Evolutionary conservation across 257 asterid species (phyloP), one percentile per base, ranked within the genome.

Genomic region (Echites panduratus): DNA sequence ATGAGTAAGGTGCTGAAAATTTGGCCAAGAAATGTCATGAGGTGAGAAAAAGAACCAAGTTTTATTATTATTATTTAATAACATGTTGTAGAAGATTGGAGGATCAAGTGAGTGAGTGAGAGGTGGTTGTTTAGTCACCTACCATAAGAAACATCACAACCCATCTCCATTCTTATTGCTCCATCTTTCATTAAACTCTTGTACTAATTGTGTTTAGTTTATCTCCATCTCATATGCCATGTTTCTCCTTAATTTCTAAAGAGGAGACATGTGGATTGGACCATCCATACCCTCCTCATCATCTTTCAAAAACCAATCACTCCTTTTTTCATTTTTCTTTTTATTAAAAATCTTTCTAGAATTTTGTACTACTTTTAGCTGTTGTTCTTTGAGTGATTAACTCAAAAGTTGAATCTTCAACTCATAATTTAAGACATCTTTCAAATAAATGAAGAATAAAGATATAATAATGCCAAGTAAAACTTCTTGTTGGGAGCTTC

Each of bases 91-190:
- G 56, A 77, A 71, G 56, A 74, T 16, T 45, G n/a, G 75, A 63
- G 77, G 74, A 77, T 69, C 53, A 64, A 50, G 35, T 41, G 78
- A 54, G 76, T 63, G 70, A 59, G 61, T 43, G 68, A 49, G 63
- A 56, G 80, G 73, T 77, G 84, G 81, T 77, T 74, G 82, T 75
- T 71, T 71, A 78, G 80, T 81, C 80, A 81, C 82, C 82, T 71
- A 77, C 73, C 85, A 78, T 81, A 66, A 71, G 68, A 63, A 74
- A 68, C 74, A 67, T 78, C 70, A 72, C 76, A 70, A 78, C 80
- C 41, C 70, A 76, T 47, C 35, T 74, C 73, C 52, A 48, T 69
- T 47, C 26, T 74, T 70, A 59, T 62, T 14, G n/a, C n/a, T n/a
- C n/a, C n/a, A n/a, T n/a, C n/a, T n/a, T n/a, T n/a, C n/a, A n/a